A percentile compares a stretch with the other conserved stretches of the same genome.
phyloP scores from a whole-genome alignment of 306 rosid genomes.

The Vigna reflexopilosa region DNA sequence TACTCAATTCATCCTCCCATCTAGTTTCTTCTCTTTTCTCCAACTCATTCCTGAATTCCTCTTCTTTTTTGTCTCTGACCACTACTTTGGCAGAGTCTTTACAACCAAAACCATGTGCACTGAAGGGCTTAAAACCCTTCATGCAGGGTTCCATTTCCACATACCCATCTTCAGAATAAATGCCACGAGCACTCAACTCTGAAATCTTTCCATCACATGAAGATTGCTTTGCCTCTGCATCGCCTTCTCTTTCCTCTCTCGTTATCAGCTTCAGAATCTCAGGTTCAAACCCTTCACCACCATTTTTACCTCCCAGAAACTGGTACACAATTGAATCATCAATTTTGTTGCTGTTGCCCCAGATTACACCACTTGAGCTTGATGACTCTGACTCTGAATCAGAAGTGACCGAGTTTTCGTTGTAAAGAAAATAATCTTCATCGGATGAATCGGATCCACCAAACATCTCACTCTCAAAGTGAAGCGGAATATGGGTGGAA shows the following conservation, averaged over 20 bases:
- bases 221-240: constrained; percentile 31
- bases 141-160: constrained; percentile 55
- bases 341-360: constrained; percentile 40
- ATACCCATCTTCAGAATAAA: constrained; percentile 49
- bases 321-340: constrained; percentile 50
- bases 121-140: constrained; percentile 34
- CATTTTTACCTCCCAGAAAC: constrained; percentile 45
- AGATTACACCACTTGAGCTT: constrained; percentile 42
- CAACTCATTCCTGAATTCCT: constrained; percentile 6
- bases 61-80: constrained; percentile 14
- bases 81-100: background rate
- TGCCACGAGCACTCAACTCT: constrained; percentile 11
- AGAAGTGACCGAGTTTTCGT: constrained; percentile 47
- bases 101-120: constrained; percentile 20
- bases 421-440: constrained; percentile 49
- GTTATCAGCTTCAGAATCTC: constrained; percentile 40
- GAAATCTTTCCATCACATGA: constrained; percentile 37
- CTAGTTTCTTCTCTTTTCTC: constrained; percentile 44
- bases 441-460: constrained; percentile 53
- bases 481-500: constrained; percentile 2
- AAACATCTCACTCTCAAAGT: constrained; percentile 37
- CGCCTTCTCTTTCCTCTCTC: constrained; percentile 31
- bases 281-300: constrained; percentile 41
- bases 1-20: constrained; percentile 39
- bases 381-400: constrained; percentile 57